phyloP scores from a whole-genome alignment of 1,284 basidiomycete species.

The Apiotrichum mycotoxinovorans region DNA sequence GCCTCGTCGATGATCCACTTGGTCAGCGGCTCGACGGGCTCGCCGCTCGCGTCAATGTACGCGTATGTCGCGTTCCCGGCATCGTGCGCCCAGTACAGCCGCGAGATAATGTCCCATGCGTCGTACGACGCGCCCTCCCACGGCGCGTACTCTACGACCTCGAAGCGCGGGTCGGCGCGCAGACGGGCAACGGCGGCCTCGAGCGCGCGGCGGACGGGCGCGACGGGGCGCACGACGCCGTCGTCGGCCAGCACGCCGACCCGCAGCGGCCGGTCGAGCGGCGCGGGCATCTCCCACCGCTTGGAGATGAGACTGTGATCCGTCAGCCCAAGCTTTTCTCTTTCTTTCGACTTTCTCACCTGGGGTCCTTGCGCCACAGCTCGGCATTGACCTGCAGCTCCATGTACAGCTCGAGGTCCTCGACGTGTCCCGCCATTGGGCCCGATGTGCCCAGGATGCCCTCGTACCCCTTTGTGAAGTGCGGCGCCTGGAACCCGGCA shows the following conservation, averaged over 20 bases:
- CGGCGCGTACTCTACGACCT: slow-evolving; percentile 33
- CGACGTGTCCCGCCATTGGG: slow-evolving; percentile 37
- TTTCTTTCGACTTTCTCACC: slow-evolving; percentile 3
- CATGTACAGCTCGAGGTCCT: slow-evolving; percentile 45
- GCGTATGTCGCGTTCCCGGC: slow-evolving; percentile 26
- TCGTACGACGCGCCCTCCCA: slow-evolving; percentile 14
- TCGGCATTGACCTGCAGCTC: slow-evolving; percentile 31
- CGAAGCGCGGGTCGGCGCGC: slow-evolving; percentile 20
- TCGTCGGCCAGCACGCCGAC: slow-evolving; percentile 50
- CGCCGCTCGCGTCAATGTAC: slow-evolving; percentile 24
- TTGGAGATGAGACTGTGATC: slow-evolving; percentile 9
- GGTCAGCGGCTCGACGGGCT: slow-evolving; percentile 39
- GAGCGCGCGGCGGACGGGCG: slow-evolving; percentile 47
- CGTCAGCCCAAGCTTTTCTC: too few relatives aligned
- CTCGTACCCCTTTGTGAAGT: slow-evolving; percentile 29
- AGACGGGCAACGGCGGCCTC: slow-evolving; percentile 32
- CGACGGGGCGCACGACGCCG: slow-evolving; percentile 44
- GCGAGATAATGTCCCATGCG: slow-evolving; percentile 34
- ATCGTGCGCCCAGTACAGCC: slow-evolving; percentile 44
- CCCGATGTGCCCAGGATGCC: slow-evolving; percentile 38
- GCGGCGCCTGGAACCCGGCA: slow-evolving; percentile 27
- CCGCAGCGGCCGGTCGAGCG: slow-evolving; percentile 19
- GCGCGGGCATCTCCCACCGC: neutral
- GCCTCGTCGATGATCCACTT: slow-evolving; percentile 32
- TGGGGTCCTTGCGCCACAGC: slow-evolving; percentile 43